Conservation (phyloP, 2,329 filamentous ascomycete species). For the Fusarium pseudograminearum region DNA sequence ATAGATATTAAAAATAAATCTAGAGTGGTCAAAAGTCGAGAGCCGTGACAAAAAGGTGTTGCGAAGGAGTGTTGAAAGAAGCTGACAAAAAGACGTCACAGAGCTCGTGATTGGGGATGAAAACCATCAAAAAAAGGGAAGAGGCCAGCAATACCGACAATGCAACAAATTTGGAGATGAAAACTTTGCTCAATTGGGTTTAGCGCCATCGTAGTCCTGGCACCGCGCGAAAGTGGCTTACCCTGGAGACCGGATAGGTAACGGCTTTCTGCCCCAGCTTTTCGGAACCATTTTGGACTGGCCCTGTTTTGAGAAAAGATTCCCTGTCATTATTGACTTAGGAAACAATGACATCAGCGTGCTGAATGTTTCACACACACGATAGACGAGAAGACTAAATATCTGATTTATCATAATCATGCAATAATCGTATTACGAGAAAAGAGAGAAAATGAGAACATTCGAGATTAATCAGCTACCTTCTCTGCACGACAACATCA, state of each 20-base stretch:
- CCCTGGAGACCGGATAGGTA: neutral
- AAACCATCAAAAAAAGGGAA: constrained; percentile 23
- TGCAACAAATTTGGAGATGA: constrained; percentile 29
- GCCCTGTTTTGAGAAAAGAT: neutral
- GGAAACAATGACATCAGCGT: constrained; percentile 34
- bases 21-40: neutral
- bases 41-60: constrained; percentile 2
- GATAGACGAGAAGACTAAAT: constrained; percentile 1
- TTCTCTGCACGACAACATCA: neutral
- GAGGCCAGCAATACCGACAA: constrained; percentile 41
- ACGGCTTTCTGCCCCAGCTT: constrained; percentile 5
- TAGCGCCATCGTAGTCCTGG: constrained; percentile 14
- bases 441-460: constrained; percentile 3
- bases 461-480: constrained; percentile 28
- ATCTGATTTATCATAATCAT: constrained; percentile 11
- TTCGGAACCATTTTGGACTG: neutral
- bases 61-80: constrained; percentile 39
- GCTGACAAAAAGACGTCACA: constrained; percentile 28
- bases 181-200: neutral
- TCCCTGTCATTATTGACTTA: constrained; percentile 20
- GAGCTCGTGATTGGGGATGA: constrained; percentile 21
- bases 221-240: constrained; percentile 1
- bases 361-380: constrained; percentile 8
- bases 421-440: constrained; percentile 1
- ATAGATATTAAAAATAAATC: neutral